Percentiles rank a stretch among this genome's conserved stretches.
phyloP scores from a whole-genome alignment of 495 filamentous ascomycete genomes.

The Tuber melanosporum region DNA sequence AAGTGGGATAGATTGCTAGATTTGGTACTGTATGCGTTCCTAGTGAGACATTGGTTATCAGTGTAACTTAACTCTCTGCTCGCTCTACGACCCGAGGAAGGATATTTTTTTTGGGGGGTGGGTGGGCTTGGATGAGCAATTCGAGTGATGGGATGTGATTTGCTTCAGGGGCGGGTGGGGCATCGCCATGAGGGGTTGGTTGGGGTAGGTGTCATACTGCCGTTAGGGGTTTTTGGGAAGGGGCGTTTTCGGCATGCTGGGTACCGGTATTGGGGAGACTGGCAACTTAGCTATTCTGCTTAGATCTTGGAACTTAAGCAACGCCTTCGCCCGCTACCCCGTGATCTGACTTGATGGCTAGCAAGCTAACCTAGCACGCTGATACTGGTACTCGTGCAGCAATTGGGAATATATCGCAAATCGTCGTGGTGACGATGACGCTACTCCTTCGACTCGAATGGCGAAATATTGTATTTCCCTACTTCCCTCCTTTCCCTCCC shows the following conservation, averaged over 20 bases:
- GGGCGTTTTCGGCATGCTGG: too few relatives aligned
- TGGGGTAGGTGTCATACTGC: too few relatives aligned
- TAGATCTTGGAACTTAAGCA: background rate
- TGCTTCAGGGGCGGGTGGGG: too few relatives aligned
- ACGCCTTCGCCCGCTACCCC: background rate
- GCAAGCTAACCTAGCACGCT: too few relatives aligned
- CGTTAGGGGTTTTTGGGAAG: background rate
- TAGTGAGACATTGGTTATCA: background rate
- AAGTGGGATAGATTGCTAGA: background rate
- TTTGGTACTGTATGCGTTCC: background rate
- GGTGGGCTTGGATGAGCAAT: background rate
- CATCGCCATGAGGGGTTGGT: background rate
- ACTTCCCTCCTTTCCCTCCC: background rate
- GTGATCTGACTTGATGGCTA: background rate
- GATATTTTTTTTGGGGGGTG: background rate
- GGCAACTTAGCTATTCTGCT: background rate
- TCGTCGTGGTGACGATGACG: background rate
- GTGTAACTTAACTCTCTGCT: background rate
- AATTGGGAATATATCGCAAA: background rate
- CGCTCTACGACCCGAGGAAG: background rate
- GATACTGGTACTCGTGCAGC: background rate
- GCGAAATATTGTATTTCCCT: background rate
- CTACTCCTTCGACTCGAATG: background rate
- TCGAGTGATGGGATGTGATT: background rate
- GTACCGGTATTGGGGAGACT: background rate